Percentiles rank a stretch among this genome's conserved stretches.
phyloP scores from a whole-genome alignment of 176 grass and related monocot genomes.

The Eremochloa ophiuroides region DNA sequence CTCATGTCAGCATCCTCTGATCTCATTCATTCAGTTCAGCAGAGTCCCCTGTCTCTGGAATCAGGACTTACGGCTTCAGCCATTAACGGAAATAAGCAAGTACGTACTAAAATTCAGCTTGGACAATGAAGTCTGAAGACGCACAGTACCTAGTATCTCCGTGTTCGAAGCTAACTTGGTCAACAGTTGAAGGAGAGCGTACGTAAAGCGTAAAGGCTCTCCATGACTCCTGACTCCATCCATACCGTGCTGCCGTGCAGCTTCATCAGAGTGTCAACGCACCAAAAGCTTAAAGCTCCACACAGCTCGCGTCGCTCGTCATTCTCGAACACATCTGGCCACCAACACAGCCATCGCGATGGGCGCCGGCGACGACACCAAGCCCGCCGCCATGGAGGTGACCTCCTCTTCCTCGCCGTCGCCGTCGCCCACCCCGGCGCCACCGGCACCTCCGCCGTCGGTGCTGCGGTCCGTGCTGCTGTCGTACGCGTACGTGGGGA shows the following conservation, averaged over 20 bases:
- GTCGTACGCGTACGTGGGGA: constrained; percentile 63
- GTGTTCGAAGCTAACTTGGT: background rate
- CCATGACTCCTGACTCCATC: background rate
- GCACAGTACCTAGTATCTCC: background rate
- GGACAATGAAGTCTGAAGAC: no score
- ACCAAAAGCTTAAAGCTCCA: background rate
- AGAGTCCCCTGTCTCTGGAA: background rate
- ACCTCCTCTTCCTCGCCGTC: background rate
- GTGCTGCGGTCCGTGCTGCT: constrained; percentile 61
- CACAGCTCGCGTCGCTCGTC: background rate
- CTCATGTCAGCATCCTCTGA: background rate
- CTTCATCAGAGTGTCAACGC: background rate
- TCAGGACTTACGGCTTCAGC: background rate
- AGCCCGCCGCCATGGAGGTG: constrained; percentile 16
- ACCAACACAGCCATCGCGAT: background rate
- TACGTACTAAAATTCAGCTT: no score
- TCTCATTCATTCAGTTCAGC: background rate
- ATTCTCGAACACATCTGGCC: background rate
- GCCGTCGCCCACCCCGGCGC: background rate
- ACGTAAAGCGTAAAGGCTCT: constrained; percentile 10
- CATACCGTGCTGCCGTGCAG: background rate
- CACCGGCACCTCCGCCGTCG: background rate
- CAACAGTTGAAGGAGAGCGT: background rate
- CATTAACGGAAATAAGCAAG: no score
- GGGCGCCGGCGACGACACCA: constrained; percentile 2